Evolutionary conservation across 1,284 basidiomycete genomes (phyloP).

Genomic region (Neolentinus lepideus): DNA sequence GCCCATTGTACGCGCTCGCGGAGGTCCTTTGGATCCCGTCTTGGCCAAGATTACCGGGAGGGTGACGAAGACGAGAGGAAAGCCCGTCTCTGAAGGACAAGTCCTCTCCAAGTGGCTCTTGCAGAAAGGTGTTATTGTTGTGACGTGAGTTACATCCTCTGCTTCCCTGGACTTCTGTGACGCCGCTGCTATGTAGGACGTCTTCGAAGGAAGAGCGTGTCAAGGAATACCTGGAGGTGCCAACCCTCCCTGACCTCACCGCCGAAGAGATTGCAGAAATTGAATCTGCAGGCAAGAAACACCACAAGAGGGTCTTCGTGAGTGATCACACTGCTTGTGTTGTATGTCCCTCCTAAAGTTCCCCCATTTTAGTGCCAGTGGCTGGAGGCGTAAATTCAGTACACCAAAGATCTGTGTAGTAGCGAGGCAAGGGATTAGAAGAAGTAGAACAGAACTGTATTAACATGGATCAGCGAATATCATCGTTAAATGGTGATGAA

Average conservation of each 20-base stretch:
- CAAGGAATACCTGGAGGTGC: slow-evolving; percentile 55
- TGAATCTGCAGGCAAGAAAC: slow-evolving; percentile 50
- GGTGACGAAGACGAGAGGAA: slow-evolving; percentile 33
- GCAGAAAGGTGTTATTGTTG: slow-evolving; percentile 46
- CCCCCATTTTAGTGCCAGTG: not conserved
- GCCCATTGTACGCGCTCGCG: slow-evolving; percentile 49
- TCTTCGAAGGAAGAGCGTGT: slow-evolving; percentile 65
- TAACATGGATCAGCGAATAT: too few relatives aligned
- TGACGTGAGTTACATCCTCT: not conserved
- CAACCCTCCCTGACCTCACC: slow-evolving; percentile 49
- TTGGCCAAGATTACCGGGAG: slow-evolving; percentile 42
- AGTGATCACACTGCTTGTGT: slow-evolving; percentile 12
- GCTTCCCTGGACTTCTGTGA: not conserved
- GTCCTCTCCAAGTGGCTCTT: slow-evolving; percentile 57
- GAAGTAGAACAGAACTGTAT: not conserved
- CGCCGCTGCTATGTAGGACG: slow-evolving; percentile 36
- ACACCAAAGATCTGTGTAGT: not conserved
- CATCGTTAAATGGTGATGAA: too few relatives aligned
- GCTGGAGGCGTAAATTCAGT: not conserved
- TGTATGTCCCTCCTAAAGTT: slow-evolving; percentile 11
- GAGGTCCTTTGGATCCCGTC: slow-evolving; percentile 46
- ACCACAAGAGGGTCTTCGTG: slow-evolving; percentile 51
- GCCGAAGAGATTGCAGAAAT: slow-evolving; percentile 56
- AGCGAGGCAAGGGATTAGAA: not conserved
- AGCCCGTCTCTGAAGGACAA: slow-evolving; percentile 43